These are phyloP conservation scores for Didymella arachidicola DNA, from an alignment of 2,329 filamentous ascomycete genomes.

Conservation along the genomic window DNA sequence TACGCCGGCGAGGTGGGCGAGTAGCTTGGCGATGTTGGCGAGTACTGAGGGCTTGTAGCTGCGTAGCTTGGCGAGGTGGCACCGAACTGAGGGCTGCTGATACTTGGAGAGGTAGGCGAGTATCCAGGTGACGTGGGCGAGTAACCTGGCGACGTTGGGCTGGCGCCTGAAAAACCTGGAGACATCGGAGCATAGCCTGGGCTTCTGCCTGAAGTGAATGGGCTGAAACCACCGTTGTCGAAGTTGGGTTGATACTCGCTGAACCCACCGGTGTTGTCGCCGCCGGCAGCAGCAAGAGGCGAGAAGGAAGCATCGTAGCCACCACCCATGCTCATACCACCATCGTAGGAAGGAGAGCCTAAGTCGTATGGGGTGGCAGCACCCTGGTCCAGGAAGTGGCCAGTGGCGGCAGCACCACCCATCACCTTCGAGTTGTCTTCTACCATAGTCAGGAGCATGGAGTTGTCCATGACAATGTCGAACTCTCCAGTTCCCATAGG, in stretches of 20 bases:
- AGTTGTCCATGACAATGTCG: constrained; percentile 89
- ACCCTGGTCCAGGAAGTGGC: constrained; percentile 74
- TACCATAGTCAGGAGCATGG: constrained; percentile 94
- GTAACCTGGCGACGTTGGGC: constrained; percentile 56
- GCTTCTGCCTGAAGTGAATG: constrained; percentile 69
- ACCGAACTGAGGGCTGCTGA: constrained; percentile 64
- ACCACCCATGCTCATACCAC: constrained; percentile 67
- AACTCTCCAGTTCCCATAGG: constrained; percentile 98
- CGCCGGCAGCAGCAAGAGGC: constrained; percentile 75
- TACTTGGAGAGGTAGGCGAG: constrained; percentile 72
- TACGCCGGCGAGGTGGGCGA: constrained; percentile 64
- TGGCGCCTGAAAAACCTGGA: constrained; percentile 53
- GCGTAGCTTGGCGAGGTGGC: constrained; percentile 62
- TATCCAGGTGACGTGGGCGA: constrained; percentile 49
- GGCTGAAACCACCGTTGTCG: constrained; percentile 68
- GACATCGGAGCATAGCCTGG: constrained; percentile 74
- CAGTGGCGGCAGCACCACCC: constrained; percentile 78
- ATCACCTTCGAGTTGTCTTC: constrained; percentile 77
- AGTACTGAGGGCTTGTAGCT: constrained; percentile 58
- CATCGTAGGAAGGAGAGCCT: constrained; percentile 69
- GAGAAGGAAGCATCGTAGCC: constrained; percentile 71
- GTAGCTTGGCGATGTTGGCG: constrained; percentile 66
- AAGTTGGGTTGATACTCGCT: constrained; percentile 59
- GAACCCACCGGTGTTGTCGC: constrained; percentile 63
- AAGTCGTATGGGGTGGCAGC: constrained; percentile 93